A percentile compares a stretch with the other conserved stretches of the same genome.
These are phyloP conservation scores for Hypomyces rosellus DNA, from an alignment of 2,329 filamentous ascomycete species.

Conservation along the genomic window DNA sequence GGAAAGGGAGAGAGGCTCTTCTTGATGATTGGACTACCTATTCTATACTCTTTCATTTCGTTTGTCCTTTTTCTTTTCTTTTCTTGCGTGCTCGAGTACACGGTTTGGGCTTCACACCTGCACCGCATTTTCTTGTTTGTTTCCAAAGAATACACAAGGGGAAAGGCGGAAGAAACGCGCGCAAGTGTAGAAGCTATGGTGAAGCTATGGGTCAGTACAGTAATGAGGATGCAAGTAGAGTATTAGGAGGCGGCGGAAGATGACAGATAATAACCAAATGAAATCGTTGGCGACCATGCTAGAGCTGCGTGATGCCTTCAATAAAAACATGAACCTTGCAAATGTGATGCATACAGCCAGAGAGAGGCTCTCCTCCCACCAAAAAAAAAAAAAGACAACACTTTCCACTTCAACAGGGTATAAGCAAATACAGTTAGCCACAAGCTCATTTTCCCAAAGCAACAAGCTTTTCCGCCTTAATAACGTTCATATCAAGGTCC, in stretches of 20 bases:
- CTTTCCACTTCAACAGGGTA: not conserved
- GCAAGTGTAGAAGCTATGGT: not conserved
- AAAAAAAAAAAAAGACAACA: not conserved
- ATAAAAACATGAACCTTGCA: not conserved
- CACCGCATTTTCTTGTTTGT: not conserved
- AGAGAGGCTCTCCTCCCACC: not conserved
- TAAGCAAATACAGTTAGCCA: not conserved
- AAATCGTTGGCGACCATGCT: not conserved
- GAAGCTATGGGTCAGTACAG: not conserved
- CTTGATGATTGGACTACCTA: slow-evolving; percentile 9
- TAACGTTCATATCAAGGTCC: slow-evolving; percentile 43
- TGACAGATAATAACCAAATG: slow-evolving; percentile 5
- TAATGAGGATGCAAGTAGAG: not conserved
- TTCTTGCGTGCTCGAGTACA: not conserved
- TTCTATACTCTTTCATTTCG: slow-evolving; percentile 1
- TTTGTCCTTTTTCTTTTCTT: not conserved
- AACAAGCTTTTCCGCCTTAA: slow-evolving; percentile 19
- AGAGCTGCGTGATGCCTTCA: not conserved
- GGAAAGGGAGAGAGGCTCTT: slow-evolving; percentile 1
- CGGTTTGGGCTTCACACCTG: not conserved
- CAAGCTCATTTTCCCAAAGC: not conserved
- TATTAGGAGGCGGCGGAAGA: not conserved
- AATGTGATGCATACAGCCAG: not conserved
- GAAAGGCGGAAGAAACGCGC: not conserved
- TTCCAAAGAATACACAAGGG: not conserved